Evolutionary conservation across 768 basidiomycete species (phyloP).

Genomic region (Collybia sordida): DNA sequence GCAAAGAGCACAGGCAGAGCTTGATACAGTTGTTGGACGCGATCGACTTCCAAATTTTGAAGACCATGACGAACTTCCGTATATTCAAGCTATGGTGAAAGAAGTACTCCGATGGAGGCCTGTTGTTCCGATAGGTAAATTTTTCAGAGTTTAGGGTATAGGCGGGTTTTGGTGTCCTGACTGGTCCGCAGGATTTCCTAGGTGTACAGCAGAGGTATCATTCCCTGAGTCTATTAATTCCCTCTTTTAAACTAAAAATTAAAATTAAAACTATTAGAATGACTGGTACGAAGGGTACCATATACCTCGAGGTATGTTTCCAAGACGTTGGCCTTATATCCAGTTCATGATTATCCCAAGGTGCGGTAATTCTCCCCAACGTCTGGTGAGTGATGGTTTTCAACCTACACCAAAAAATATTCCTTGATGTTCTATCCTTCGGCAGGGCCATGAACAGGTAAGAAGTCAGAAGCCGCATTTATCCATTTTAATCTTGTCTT

Average conservation of each 20-base stretch:
- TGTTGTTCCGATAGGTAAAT: constrained; percentile 41
- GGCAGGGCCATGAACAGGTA: constrained; percentile 5
- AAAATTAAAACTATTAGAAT: neutral
- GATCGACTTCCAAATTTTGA: constrained; percentile 36
- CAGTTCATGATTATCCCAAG: neutral
- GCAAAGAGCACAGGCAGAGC: constrained; percentile 50
- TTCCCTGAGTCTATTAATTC: constrained; percentile 34
- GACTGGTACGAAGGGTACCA: constrained; percentile 4
- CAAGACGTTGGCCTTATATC: neutral
- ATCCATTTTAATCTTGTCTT: neutral
- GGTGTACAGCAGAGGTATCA: constrained; percentile 29
- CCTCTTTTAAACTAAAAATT: no score
- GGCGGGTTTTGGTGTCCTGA: neutral
- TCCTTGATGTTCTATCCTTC: no score
- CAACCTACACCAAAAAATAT: neutral
- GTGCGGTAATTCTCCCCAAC: neutral
- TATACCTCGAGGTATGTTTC: neutral
- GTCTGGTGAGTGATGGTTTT: neutral
- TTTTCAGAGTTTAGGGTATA: neutral
- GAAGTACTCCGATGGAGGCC: constrained; percentile 51
- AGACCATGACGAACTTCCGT: constrained; percentile 48
- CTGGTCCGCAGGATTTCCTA: neutral
- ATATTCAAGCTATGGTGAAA: constrained; percentile 43
- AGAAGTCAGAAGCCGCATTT: neutral
- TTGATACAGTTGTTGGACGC: constrained; percentile 40